phyloP scores from a whole-genome alignment of 257 asterid genomes.

The Parsonsia alboflavescens region DNA sequence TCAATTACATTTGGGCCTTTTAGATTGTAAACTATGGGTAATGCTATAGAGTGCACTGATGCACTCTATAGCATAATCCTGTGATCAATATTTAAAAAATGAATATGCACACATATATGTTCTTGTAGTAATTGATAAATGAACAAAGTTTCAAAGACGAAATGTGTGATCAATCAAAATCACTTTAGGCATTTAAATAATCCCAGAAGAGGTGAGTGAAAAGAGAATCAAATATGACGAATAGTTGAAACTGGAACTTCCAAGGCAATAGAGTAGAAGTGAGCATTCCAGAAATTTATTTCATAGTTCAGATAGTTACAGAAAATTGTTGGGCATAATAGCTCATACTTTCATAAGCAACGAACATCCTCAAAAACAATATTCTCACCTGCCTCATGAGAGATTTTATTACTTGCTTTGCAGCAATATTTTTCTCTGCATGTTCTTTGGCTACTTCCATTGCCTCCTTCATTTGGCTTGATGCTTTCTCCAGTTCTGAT shows the following conservation, averaged over 20 bases:
- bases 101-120: neutral
- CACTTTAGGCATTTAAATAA: neutral
- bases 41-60: too few species aligned
- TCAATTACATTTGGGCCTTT: neutral
- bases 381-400: conserved; percentile 46
- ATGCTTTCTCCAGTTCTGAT: conserved; percentile 48
- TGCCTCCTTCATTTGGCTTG: conserved; percentile 41
- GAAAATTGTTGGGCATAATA: conserved; percentile 4
- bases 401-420: conserved; percentile 49
- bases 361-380: conserved; percentile 5
- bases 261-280: neutral
- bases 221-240: neutral
- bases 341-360: conserved; percentile 7
- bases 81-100: too few species aligned
- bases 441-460: conserved; percentile 36
- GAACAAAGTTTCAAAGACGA: neutral
- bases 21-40: neutral
- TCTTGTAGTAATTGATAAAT: neutral
- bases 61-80: too few species aligned
- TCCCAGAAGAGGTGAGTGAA: neutral
- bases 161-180: neutral
- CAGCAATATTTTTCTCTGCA: conserved; percentile 45
- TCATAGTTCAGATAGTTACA: conserved; percentile 1
- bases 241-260: neutral
- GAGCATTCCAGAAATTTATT: neutral